Percentiles rank a stretch among this genome's conserved stretches.
These are phyloP conservation scores for Ogataea nakhonphanomensis DNA, from an alignment of 805 yeast genomes.

Conservation along the genomic window DNA sequence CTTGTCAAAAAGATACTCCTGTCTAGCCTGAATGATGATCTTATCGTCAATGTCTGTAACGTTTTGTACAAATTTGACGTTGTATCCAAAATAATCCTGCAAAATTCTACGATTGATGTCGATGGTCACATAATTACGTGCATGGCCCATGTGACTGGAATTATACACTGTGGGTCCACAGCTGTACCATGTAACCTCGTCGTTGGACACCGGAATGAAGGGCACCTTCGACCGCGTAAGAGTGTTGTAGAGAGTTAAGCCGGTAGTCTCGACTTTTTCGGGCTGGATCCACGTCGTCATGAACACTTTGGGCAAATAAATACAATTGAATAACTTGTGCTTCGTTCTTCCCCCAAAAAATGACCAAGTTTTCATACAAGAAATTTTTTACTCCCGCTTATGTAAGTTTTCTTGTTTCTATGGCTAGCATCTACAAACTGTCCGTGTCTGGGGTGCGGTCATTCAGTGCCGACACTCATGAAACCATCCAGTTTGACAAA, in stretches of 20 bases:
- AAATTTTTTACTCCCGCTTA: slow-evolving; percentile 7
- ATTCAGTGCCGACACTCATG: slow-evolving; percentile 79
- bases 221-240: slow-evolving; percentile 77
- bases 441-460: slow-evolving; percentile 88
- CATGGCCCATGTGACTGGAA: slow-evolving; percentile 97
- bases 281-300: slow-evolving; percentile 33
- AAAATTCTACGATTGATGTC: slow-evolving; percentile 89
- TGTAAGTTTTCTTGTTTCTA: slow-evolving; percentile 10
- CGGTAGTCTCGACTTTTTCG: slow-evolving; percentile 28
- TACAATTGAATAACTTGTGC: neutral
- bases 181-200: slow-evolving; percentile 86
- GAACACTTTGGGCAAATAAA: slow-evolving; percentile 6
- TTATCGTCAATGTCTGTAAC: slow-evolving; percentile 99
- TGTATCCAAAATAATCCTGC: slow-evolving; percentile 89
- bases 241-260: slow-evolving; percentile 72
- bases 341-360: slow-evolving; percentile 8
- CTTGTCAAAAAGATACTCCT: slow-evolving; percentile 71
- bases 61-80: slow-evolving; percentile 85
- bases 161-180: slow-evolving; percentile 99
- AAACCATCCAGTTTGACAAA: slow-evolving; percentile 81
- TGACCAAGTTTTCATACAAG: slow-evolving; percentile 10
- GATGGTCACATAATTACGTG: slow-evolving; percentile 91
- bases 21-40: slow-evolving; percentile 92
- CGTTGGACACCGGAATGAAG: slow-evolving; percentile 65
- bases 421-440: slow-evolving; percentile 51